Evolutionary conservation across 371 early-diverging fungal species (phyloP).

Genomic region (Fennellomyces sp.): DNA sequence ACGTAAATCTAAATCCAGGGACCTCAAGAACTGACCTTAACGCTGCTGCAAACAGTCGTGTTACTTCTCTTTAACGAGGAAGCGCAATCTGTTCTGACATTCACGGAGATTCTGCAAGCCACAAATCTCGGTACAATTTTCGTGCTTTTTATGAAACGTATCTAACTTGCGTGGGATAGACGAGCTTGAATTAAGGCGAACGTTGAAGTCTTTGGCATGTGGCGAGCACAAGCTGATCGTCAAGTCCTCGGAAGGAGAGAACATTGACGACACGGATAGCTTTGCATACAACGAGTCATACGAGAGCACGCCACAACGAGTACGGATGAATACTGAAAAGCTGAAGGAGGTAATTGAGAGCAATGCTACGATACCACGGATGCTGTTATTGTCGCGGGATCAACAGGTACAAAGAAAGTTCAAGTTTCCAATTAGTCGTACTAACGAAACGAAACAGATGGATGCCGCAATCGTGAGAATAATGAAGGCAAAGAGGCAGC

Average conservation of each 20-base stretch:
- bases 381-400: constrained; percentile 77
- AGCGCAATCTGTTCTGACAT: constrained; percentile 51
- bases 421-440: too few species aligned
- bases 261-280: constrained; percentile 60
- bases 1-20: constrained; percentile 8
- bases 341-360: constrained; percentile 84
- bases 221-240: constrained; percentile 76
- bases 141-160: too few species aligned
- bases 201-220: constrained; percentile 84
- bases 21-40: constrained; percentile 47
- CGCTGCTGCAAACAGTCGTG: constrained; percentile 76
- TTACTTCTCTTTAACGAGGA: constrained; percentile 77
- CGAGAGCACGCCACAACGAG: constrained; percentile 58
- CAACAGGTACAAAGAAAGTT: too few species aligned
- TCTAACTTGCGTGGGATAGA: constrained; percentile 37
- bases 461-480: constrained; percentile 96
- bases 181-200: constrained; percentile 73
- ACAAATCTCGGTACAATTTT: constrained; percentile 70
- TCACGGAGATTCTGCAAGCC: constrained; percentile 65
- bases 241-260: constrained; percentile 61
- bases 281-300: constrained; percentile 76
- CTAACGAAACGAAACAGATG: too few species aligned
- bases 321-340: constrained; percentile 87
- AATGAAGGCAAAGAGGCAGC: constrained; percentile 82
- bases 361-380: constrained; percentile 66